Percentiles rank a stretch among this genome's conserved stretches.
Evolutionary conservation across 495 filamentous ascomycete genomes (phyloP).

Genomic region (Penicillium waksmanii): DNA sequence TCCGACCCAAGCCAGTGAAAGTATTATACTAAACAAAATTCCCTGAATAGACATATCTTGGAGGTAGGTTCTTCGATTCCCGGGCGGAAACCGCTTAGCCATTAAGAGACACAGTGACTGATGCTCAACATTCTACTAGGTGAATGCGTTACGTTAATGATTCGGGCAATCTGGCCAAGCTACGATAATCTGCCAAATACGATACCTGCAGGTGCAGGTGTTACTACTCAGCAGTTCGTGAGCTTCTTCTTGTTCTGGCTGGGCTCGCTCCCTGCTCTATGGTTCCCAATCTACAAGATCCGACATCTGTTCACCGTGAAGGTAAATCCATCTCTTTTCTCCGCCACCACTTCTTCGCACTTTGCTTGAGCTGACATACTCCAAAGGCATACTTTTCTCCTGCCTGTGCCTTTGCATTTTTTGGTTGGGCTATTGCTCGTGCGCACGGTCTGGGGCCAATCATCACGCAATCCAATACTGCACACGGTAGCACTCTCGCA

Average conservation of each 20-base stretch:
- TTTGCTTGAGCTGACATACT: too few relatives aligned
- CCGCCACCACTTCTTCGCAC: too few relatives aligned
- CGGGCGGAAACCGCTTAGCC: too few relatives aligned
- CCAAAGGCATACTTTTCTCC: constrained; percentile 70
- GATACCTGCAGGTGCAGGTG: constrained; percentile 64
- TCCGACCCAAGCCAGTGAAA: background rate
- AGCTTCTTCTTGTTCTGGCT: constrained; percentile 79
- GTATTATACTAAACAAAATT: too few relatives aligned
- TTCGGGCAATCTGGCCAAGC: constrained; percentile 73
- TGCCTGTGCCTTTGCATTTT: constrained; percentile 76
- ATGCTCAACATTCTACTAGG: constrained; percentile 41
- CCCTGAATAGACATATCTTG: constrained; percentile 60
- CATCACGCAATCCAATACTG: constrained; percentile 64
- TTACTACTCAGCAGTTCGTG: constrained; percentile 71
- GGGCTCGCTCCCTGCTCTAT: constrained; percentile 74
- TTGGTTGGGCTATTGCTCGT: constrained; percentile 82
- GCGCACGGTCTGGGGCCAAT: constrained; percentile 85
- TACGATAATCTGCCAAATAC: constrained; percentile 66
- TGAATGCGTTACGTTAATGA: constrained; percentile 77
- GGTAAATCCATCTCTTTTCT: too few relatives aligned
- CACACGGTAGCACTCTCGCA: constrained; percentile 67
- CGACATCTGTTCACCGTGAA: constrained; percentile 95
- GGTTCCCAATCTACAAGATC: constrained; percentile 59
- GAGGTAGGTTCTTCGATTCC: constrained; percentile 47
- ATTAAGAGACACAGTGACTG: too few relatives aligned